Conservation (phyloP, 2,329 filamentous ascomycete genomes). For the Fusarium duplospermum region DNA sequence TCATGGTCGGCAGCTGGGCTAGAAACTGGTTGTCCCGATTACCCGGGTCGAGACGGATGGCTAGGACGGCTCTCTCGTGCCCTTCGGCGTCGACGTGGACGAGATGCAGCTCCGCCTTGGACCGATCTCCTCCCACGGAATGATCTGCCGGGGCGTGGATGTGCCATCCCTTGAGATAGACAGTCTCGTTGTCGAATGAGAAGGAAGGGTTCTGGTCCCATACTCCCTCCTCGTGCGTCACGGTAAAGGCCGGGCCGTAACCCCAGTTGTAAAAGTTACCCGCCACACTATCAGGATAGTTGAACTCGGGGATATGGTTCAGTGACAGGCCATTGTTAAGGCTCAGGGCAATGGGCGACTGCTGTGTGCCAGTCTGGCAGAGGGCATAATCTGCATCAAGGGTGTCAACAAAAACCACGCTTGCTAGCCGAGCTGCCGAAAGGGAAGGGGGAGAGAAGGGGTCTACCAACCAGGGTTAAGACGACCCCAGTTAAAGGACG, state of each 20-base stretch:
- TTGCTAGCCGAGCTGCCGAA: rapidly evolving
- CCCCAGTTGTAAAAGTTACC: slow-evolving; percentile 39
- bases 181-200: slow-evolving; percentile 33
- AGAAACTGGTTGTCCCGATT: slow-evolving; percentile 27
- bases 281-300: slow-evolving; percentile 10
- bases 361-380: slow-evolving; percentile 35
- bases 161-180: slow-evolving; percentile 38
- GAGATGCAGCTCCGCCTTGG: slow-evolving; percentile 35
- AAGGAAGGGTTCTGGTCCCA: slow-evolving; percentile 30
- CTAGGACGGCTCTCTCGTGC: slow-evolving; percentile 26
- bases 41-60: slow-evolving; percentile 28
- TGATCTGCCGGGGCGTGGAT: slow-evolving; percentile 35
- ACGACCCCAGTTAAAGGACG: slow-evolving; percentile 33
- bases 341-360: slow-evolving; percentile 28
- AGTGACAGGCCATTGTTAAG: slow-evolving; percentile 34
- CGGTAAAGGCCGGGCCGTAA: slow-evolving; percentile 30
- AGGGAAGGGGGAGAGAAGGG: not conserved
- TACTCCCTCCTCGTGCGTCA: slow-evolving; percentile 18
- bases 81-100: slow-evolving; percentile 32
- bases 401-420: not conserved
- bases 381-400: slow-evolving; percentile 17
- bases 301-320: slow-evolving; percentile 25
- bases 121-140: slow-evolving; percentile 32
- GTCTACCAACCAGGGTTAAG: slow-evolving; percentile 13
- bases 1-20: slow-evolving; percentile 10